Evolutionary conservation across 169 alveolate genomes (phyloP), one percentile per base, ranked within the genome.

Genomic region (Blepharisma undulans): DNA sequence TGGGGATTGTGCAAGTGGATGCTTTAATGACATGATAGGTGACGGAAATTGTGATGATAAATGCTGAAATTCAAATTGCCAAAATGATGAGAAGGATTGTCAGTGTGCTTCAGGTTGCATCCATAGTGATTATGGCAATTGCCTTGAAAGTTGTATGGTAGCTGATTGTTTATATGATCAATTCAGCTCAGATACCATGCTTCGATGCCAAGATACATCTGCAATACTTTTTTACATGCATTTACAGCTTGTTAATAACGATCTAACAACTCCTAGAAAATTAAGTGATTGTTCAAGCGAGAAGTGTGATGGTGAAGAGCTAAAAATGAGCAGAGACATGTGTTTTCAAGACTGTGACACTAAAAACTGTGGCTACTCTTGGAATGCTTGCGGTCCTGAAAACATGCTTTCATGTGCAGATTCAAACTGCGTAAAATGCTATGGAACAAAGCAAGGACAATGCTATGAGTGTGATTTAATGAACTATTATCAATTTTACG

Each of bases 1-100:
- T 33, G 87, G 87, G 25, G 87, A 79, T 16, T 79, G 87, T 33
- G 48, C 87, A 4, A 29, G 30, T 29, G 87, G 87, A 10, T 79
- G 87, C 87, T 79, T 79, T 79, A 79, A 1, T 14, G 25, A 4
- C 16, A 79, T 79, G 87, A 79, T 29, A n/a, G 34, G 71, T 30
- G 16, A 79, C 66, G 8, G 8, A 30, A 33, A 79, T 14, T 79
- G 87, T 32, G 48, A 79, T n/a, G 6, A 10, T 29, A n/a, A 27
- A 79, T 79, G 87, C 61, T 79, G 12, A 14, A 79, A 29, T 22
- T 29, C 29, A 0, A 33, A 79, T 29, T 79, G 87, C 14, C 3
- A 32, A 79, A 10, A 7, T 2, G 87, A 79, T 21, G 61, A 10
- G 1, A 33, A n/a, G 66, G 87, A 29, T 21, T 79, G 87, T 21